These are phyloP conservation scores for Podospora conica DNA, from an alignment of 495 filamentous ascomycete species.

Conservation along the genomic window DNA sequence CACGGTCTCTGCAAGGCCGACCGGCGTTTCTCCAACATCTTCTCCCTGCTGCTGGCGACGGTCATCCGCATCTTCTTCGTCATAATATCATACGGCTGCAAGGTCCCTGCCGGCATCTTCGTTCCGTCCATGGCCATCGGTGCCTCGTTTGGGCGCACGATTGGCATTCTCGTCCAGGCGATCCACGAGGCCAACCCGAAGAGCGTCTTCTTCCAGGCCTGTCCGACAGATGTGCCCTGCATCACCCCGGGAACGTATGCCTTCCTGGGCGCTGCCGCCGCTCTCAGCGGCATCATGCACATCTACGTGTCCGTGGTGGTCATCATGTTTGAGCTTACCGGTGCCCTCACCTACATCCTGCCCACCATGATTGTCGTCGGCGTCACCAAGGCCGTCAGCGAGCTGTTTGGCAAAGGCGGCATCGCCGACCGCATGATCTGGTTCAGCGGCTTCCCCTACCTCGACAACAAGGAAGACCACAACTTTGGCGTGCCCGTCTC, in stretches of 20 bases:
- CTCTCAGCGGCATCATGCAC: conserved; percentile 97
- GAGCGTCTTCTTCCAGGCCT: conserved; percentile 79
- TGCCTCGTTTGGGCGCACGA: conserved; percentile 84
- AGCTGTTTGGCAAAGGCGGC: conserved; percentile 88
- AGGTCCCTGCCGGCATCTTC: conserved; percentile 95
- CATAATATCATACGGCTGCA: conserved; percentile 96
- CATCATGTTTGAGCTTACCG: conserved; percentile 97
- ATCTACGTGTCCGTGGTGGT: conserved; percentile 94
- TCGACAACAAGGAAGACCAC: conserved; percentile 98
- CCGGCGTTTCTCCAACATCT: conserved; percentile 71
- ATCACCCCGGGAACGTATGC: conserved; percentile 97
- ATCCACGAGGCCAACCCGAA: conserved; percentile 77
- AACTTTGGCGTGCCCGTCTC: conserved; percentile 95
- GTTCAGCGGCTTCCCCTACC: conserved; percentile 97
- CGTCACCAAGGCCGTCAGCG: conserved; percentile 89
- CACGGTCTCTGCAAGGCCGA: conserved; percentile 78
- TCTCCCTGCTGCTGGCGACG: conserved; percentile 76
- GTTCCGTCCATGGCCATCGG: conserved; percentile 98
- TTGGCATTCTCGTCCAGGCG: conserved; percentile 91
- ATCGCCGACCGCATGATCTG: conserved; percentile 99
- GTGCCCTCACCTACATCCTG: conserved; percentile 89
- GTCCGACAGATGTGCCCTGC: conserved; percentile 86
- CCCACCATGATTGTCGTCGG: conserved; percentile 99
- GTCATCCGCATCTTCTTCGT: conserved; percentile 76
- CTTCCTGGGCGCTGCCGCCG: conserved; percentile 88